Conservation (phyloP, 129 eudicot species). For the sunflower (Helianthus annuus) region DNA sequence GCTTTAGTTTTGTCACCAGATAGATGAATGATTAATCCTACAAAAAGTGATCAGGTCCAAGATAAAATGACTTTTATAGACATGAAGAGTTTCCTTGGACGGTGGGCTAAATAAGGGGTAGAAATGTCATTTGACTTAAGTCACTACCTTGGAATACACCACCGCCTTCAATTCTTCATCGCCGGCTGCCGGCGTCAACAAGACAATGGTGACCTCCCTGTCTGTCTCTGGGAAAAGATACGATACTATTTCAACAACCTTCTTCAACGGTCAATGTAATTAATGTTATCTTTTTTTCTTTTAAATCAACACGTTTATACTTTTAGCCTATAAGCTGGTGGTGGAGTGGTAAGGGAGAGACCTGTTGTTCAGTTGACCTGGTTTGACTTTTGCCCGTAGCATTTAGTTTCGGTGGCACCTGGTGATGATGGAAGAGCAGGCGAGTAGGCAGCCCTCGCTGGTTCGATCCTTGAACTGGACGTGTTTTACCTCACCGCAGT, state of each 20-base stretch:
- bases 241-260: neutral
- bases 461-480: too few species aligned
- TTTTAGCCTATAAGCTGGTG: too few species aligned
- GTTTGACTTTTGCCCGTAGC: too few species aligned
- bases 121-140: neutral
- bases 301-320: neutral
- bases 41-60: neutral
- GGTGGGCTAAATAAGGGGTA: neutral
- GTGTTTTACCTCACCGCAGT: too few species aligned
- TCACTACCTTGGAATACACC: constrained; percentile 6
- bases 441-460: too few species aligned
- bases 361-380: too few species aligned
- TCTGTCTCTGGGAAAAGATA: constrained; percentile 9
- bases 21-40: constrained; percentile 13
- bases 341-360: too few species aligned
- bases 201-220: constrained; percentile 5
- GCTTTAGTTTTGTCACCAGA: neutral
- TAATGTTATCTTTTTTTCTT: neutral
- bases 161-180: neutral
- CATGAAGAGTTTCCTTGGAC: neutral
- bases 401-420: too few species aligned
- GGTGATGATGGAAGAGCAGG: too few species aligned
- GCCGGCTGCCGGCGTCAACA: constrained; percentile 4
- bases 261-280: constrained; percentile 3
- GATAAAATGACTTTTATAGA: constrained; percentile 6